phyloP scores from a whole-genome alignment of 2,329 filamentous ascomycete genomes.

The Biscogniauxia mediterranea region DNA sequence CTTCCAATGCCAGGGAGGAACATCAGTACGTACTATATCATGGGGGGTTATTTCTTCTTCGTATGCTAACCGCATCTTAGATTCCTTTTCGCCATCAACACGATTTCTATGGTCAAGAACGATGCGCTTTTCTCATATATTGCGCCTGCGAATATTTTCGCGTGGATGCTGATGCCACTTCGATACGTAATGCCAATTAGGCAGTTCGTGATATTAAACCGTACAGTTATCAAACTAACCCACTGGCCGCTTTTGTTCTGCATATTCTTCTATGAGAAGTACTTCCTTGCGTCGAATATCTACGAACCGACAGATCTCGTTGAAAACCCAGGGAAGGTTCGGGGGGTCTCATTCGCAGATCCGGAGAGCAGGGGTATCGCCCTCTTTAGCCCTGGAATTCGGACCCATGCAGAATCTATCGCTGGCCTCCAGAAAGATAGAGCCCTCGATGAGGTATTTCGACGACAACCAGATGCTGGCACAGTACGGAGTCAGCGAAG shows the following conservation, averaged over 20 bases:
- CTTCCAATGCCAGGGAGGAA: slow-evolving; percentile 89
- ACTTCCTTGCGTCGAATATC: slow-evolving; percentile 70
- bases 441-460: slow-evolving; percentile 88
- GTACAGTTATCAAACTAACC: slow-evolving; percentile 86
- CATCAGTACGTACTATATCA: slow-evolving; percentile 57
- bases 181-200: slow-evolving; percentile 77
- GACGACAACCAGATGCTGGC: slow-evolving; percentile 65
- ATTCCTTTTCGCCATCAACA: slow-evolving; percentile 93
- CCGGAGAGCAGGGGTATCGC: slow-evolving; percentile 55
- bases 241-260: slow-evolving; percentile 84
- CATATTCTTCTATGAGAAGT: slow-evolving; percentile 84
- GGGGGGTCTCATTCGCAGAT: slow-evolving; percentile 57
- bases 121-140: slow-evolving; percentile 93
- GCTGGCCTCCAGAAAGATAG: slow-evolving; percentile 86
- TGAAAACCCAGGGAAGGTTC: slow-evolving; percentile 60
- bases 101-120: slow-evolving; percentile 98
- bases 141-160: slow-evolving; percentile 85
- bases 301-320: slow-evolving; percentile 84
- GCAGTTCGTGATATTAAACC: slow-evolving; percentile 80
- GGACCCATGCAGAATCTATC: slow-evolving; percentile 81
- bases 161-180: slow-evolving; percentile 82
- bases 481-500: slow-evolving; percentile 59
- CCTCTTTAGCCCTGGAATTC: slow-evolving; percentile 70
- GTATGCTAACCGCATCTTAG: slow-evolving; percentile 31
- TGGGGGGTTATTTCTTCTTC: neutral